phyloP scores from a whole-genome alignment of 345 rosid species.

The Melaleuca alternifolia region DNA sequence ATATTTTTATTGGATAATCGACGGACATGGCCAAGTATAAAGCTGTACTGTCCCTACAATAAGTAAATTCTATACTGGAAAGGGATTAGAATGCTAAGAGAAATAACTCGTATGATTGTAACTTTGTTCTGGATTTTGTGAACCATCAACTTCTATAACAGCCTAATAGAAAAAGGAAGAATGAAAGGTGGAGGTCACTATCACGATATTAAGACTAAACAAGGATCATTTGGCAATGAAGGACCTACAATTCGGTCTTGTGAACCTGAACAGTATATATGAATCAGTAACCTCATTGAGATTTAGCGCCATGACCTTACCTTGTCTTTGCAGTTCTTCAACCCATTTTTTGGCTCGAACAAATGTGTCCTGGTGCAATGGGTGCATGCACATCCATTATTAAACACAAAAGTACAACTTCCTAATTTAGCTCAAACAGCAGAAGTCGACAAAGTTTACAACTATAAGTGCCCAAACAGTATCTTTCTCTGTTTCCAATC shows the following conservation, averaged over 20 bases:
- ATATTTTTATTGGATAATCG: not conserved
- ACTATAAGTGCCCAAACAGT: not conserved
- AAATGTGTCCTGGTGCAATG: constrained; percentile 26
- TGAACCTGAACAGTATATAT: not conserved
- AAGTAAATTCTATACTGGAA: not conserved
- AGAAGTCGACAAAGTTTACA: not conserved
- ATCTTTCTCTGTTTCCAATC: not conserved
- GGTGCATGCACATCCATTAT: not conserved
- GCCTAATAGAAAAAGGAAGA: not conserved
- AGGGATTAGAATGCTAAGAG: not conserved
- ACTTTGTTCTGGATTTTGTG: not conserved
- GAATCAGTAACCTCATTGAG: not conserved
- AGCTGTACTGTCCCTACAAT: not conserved
- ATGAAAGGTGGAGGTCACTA: not conserved
- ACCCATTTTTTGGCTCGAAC: constrained; percentile 34
- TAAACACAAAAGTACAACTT: not conserved
- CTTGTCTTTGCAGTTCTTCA: constrained; percentile 33
- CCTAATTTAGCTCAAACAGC: not conserved
- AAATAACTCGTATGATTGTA: not conserved
- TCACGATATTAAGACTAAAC: not conserved
- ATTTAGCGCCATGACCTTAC: not conserved
- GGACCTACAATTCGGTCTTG: not conserved
- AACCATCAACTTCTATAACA: not conserved
- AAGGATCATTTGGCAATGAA: not conserved
- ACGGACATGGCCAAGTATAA: not conserved